phyloP scores from a whole-genome alignment of 768 basidiomycete species.

The Tricholoma terreum region DNA sequence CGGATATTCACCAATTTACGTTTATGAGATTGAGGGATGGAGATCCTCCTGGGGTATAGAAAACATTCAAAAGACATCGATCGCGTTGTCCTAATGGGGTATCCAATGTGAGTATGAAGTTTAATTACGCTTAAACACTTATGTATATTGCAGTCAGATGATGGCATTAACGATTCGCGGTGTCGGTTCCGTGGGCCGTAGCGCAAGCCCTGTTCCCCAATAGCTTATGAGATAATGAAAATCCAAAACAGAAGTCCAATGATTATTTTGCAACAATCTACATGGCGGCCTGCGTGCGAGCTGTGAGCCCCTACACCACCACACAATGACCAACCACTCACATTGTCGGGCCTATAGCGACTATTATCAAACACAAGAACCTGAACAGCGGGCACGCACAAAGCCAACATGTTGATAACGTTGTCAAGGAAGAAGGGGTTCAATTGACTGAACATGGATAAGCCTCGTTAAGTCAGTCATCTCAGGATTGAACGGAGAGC shows the following conservation, averaged over 20 bases:
- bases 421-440: conserved; percentile 3
- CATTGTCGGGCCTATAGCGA: conserved; percentile 66
- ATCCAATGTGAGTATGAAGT: conserved; percentile 2
- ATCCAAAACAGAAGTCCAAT: not conserved
- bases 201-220: conserved; percentile 76
- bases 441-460: not conserved
- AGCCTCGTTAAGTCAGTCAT: not conserved
- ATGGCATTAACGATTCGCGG: conserved; percentile 56
- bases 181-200: conserved; percentile 44
- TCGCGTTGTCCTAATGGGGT: conserved; percentile 50
- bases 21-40: conserved; percentile 71
- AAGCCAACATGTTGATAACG: conserved; percentile 7
- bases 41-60: conserved; percentile 58
- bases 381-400: conserved; percentile 7
- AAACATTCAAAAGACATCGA: conserved; percentile 65
- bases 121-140: conserved; percentile 10
- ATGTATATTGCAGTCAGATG: conserved; percentile 65
- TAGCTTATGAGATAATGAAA: conserved; percentile 38
- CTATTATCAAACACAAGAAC: conserved; percentile 49
- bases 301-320: not conserved
- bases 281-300: conserved; percentile 48
- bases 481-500: not conserved
- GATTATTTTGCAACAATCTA: conserved; percentile 24
- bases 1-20: conserved; percentile 30
- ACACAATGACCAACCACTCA: conserved; percentile 27